Percentiles rank a stretch among this genome's conserved stretches.
phyloP scores from a whole-genome alignment of 768 basidiomycete genomes.

The Amanita subjunquillea region DNA sequence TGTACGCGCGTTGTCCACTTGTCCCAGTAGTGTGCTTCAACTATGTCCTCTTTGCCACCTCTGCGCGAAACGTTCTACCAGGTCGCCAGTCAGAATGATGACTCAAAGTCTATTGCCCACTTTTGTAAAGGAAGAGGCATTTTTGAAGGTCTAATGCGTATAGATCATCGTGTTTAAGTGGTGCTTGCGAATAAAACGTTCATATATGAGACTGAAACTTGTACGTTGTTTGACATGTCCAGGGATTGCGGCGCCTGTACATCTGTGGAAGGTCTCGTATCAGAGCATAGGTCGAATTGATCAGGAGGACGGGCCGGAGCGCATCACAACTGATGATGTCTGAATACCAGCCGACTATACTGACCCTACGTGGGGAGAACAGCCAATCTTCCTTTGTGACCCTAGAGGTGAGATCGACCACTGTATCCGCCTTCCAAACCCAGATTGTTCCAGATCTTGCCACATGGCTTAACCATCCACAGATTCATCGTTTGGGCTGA shows the following conservation, averaged over 20 bases:
- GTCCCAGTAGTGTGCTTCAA: background rate
- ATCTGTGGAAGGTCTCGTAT: background rate
- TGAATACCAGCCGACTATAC: constrained; percentile 40
- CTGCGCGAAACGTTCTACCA: too few species aligned
- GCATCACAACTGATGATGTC: constrained; percentile 19
- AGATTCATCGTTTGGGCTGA: constrained; percentile 54
- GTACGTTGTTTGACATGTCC: too few species aligned
- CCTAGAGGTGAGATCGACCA: background rate
- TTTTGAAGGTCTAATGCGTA: too few species aligned
- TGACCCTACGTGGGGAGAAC: constrained; percentile 24
- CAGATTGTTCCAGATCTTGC: constrained; percentile 39
- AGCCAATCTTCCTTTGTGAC: background rate
- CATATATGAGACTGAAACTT: too few species aligned
- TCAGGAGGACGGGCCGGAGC: background rate
- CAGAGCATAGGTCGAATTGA: background rate
- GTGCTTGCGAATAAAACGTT: too few species aligned
- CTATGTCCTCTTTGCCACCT: background rate
- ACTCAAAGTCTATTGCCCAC: too few species aligned
- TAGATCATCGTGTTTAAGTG: too few species aligned
- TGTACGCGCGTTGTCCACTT: background rate
- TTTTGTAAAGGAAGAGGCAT: too few species aligned
- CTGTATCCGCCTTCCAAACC: background rate
- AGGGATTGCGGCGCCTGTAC: background rate
- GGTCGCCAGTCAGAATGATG: too few species aligned
- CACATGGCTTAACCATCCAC: constrained; percentile 61